Evolutionary conservation across 768 basidiomycete genomes (phyloP).

Genomic region (Suillus bovinus): DNA sequence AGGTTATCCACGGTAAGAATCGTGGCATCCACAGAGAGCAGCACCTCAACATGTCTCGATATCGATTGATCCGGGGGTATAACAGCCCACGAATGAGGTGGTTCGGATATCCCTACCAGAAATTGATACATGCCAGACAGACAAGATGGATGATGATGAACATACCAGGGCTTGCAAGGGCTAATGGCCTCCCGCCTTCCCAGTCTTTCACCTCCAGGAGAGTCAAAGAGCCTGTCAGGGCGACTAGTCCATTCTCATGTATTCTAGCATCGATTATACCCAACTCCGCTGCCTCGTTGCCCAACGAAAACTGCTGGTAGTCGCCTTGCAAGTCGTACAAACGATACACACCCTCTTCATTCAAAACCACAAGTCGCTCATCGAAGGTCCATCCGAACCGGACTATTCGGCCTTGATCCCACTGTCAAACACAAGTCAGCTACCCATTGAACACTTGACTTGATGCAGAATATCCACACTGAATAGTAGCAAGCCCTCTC

Average conservation of each 20-base stretch:
- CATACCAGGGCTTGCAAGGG: conserved; percentile 75
- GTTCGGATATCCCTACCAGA: conserved; percentile 64
- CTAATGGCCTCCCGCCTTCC: conserved; percentile 74
- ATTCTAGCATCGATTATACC: conserved; percentile 86
- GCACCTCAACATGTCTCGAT: conserved; percentile 86
- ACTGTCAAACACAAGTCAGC: conserved; percentile 49
- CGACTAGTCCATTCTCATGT: conserved; percentile 86
- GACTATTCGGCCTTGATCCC: conserved; percentile 86
- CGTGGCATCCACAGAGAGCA: conserved; percentile 79
- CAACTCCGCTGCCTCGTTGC: conserved; percentile 76
- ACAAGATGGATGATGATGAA: conserved; percentile 11
- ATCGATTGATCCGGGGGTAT: conserved; percentile 89
- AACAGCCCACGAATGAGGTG: conserved; percentile 83
- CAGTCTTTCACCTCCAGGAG: conserved; percentile 89
- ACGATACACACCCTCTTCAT: conserved; percentile 91
- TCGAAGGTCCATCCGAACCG: conserved; percentile 84
- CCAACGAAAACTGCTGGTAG: conserved; percentile 84
- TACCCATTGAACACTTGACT: not conserved
- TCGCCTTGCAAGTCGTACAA: conserved; percentile 86
- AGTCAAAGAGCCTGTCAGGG: conserved; percentile 71
- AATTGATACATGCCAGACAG: not conserved
- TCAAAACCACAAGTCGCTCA: conserved; percentile 80
- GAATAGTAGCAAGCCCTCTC: conserved; percentile 65
- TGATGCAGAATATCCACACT: conserved; percentile 56
- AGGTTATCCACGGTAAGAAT: conserved; percentile 87